phyloP scores from a whole-genome alignment of 495 filamentous ascomycete species.

The Neurospora sp. region DNA sequence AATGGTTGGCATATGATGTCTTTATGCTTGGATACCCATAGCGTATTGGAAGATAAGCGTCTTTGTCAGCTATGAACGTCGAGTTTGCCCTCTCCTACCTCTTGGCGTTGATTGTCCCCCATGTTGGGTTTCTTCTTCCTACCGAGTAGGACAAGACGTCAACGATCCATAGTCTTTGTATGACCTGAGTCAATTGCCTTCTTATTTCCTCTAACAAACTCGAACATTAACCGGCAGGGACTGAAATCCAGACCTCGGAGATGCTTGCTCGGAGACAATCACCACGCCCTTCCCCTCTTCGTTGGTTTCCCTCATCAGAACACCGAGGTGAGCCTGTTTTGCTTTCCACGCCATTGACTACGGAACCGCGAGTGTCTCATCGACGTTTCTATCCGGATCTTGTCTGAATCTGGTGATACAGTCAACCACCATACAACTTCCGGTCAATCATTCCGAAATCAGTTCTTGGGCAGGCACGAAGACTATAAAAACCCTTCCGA shows the following conservation, averaged over 20 bases:
- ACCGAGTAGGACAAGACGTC: not conserved
- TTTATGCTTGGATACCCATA: not conserved
- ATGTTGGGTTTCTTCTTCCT: not conserved
- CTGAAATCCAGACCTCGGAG: not conserved
- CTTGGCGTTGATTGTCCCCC: not conserved
- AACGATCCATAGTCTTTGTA: not conserved
- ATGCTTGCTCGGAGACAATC: not conserved
- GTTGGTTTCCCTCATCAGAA: not conserved
- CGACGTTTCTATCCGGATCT: not conserved
- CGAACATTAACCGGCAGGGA: not conserved
- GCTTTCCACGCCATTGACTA: not conserved
- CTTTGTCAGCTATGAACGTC: not conserved
- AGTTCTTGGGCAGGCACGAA: not conserved
- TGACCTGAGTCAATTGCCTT: not conserved
- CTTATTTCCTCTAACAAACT: not conserved
- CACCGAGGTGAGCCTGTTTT: not conserved
- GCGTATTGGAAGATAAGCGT: not conserved
- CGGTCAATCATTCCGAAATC: not conserved
- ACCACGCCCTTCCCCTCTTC: not conserved
- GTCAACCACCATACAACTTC: not conserved
- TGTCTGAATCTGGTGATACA: not conserved
- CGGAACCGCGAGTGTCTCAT: not conserved
- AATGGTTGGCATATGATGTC: not conserved
- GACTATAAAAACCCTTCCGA: not conserved
- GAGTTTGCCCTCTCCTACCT: not conserved